These are phyloP conservation scores for Eucalyptus microcorys DNA, from an alignment of 345 rosid species.

Conservation along the genomic window DNA sequence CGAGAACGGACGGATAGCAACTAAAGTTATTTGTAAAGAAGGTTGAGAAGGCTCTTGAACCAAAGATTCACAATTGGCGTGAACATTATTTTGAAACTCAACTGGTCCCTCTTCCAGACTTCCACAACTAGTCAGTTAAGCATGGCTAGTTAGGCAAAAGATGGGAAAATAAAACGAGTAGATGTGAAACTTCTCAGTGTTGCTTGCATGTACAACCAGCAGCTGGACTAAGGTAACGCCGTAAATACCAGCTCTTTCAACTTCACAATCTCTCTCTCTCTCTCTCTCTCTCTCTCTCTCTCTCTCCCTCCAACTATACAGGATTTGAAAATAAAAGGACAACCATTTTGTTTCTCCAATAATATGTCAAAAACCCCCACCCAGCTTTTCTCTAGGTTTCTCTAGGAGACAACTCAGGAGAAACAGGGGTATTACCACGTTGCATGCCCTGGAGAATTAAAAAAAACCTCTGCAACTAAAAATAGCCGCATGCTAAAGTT, in stretches of 20 bases:
- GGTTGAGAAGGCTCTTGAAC: neutral
- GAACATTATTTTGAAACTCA: neutral
- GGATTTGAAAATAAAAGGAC: neutral
- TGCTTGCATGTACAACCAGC: neutral
- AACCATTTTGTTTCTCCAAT: neutral
- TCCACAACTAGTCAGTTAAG: neutral
- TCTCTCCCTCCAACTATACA: neutral
- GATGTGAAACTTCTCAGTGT: neutral
- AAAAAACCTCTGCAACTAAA: neutral
- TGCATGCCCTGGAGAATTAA: neutral
- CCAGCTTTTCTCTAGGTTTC: neutral
- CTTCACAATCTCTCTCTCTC: neutral
- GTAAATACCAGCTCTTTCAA: neutral
- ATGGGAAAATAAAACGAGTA: neutral
- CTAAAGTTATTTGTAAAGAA: neutral
- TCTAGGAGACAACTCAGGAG: neutral
- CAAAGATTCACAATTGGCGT: neutral
- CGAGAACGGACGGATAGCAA: neutral
- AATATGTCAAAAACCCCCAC: neutral
- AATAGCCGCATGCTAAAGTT: neutral
- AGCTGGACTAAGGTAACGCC: neutral
- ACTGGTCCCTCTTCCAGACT: neutral
- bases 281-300: neutral
- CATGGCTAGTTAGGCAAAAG: neutral
- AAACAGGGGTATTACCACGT: neutral